Conservation (phyloP, 2,329 filamentous ascomycete species). For the Microsporum canis region DNA sequence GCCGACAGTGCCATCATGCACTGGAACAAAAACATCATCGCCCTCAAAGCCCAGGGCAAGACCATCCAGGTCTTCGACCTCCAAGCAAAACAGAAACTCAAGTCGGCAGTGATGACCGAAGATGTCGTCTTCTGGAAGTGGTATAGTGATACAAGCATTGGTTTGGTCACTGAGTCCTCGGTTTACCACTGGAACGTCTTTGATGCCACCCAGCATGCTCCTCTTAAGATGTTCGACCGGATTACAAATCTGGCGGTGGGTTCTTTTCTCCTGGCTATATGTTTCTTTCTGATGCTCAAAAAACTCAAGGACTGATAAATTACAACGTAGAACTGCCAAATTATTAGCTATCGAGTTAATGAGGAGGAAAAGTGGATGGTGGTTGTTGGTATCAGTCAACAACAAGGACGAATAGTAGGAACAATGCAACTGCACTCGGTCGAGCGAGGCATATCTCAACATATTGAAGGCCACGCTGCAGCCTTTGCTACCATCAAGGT, state of each 20-base stretch:
- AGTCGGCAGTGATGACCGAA: slow-evolving; percentile 91
- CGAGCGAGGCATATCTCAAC: slow-evolving; percentile 91
- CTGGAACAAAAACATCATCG: slow-evolving; percentile 91
- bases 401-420: slow-evolving; percentile 85
- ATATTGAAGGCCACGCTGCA: slow-evolving; percentile 93
- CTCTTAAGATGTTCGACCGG: slow-evolving; percentile 87
- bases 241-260: slow-evolving; percentile 77
- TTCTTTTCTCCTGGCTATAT: slow-evolving; percentile 17
- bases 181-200: slow-evolving; percentile 99
- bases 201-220: slow-evolving; percentile 64
- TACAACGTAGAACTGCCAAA: slow-evolving; percentile 67
- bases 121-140: slow-evolving; percentile 99
- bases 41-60: slow-evolving; percentile 83
- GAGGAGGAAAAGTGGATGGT: slow-evolving; percentile 97
- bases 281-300: neutral
- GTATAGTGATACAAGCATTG: slow-evolving; percentile 81
- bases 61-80: slow-evolving; percentile 98
- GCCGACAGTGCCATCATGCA: slow-evolving; percentile 99
- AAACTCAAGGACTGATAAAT: neutral
- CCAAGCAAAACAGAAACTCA: slow-evolving; percentile 83
- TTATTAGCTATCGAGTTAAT: slow-evolving; percentile 98
- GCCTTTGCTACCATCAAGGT: slow-evolving; percentile 82
- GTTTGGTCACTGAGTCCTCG: slow-evolving; percentile 77
- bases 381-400: slow-evolving; percentile 87
- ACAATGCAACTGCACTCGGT: slow-evolving; percentile 96